These are phyloP conservation scores for Salvia rosmarinus DNA, from an alignment of 257 asterid species.

Conservation along the genomic window DNA sequence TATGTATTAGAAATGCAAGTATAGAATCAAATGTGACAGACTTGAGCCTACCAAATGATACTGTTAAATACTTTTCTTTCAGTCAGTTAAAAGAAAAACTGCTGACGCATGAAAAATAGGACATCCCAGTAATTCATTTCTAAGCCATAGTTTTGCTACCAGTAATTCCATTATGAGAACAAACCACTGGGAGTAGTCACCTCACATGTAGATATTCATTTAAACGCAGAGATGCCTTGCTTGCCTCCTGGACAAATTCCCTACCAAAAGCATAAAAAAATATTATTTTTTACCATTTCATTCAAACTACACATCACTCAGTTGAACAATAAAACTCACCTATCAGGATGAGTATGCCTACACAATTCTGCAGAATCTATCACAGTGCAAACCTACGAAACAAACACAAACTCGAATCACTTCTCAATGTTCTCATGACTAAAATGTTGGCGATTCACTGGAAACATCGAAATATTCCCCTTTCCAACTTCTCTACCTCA, in stretches of 20 bases:
- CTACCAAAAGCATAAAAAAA: constrained; percentile 41
- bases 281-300: constrained; percentile 18
- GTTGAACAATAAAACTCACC: constrained; percentile 50
- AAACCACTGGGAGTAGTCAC: constrained; percentile 53
- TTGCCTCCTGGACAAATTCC: constrained; percentile 80
- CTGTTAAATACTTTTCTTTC: not conserved
- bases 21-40: constrained; percentile 7
- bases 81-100: constrained; percentile 6
- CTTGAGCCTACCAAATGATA: not conserved
- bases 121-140: not conserved
- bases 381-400: constrained; percentile 84
- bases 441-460: constrained; percentile 8
- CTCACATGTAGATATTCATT: constrained; percentile 93
- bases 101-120: not conserved
- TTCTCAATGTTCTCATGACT: not conserved
- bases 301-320: not conserved
- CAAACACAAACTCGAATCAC: constrained; percentile 25
- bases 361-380: constrained; percentile 92
- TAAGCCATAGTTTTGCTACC: not conserved
- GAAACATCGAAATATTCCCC: not conserved
- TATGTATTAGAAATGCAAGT: not conserved
- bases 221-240: constrained; percentile 81
- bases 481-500: constrained; percentile 2
- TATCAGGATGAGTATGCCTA: constrained; percentile 95
- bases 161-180: constrained; percentile 19